phyloP scores from a whole-genome alignment of 108 stramenopile genomes.

The Thalassiosira profunda region DNA sequence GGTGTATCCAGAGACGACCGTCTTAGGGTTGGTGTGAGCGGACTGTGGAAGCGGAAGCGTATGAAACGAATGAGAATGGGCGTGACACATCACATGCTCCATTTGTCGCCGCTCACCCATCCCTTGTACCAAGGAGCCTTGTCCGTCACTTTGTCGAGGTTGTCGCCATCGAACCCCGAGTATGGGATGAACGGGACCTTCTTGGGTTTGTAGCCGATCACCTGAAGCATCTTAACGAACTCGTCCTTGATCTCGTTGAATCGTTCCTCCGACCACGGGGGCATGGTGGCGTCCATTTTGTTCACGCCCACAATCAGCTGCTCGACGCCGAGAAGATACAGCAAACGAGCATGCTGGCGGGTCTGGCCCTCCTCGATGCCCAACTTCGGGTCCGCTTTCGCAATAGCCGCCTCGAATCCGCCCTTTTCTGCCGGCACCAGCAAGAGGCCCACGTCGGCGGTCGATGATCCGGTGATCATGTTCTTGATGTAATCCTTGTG shows the following conservation, averaged over 20 bases:
- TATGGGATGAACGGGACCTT: conserved; percentile 85
- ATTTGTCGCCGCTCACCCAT: too few relatives aligned
- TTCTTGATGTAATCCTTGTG: conserved; percentile 93
- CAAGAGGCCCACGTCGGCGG: conserved; percentile 82
- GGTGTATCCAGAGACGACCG: conserved; percentile 61
- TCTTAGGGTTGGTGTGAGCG: conserved; percentile 76
- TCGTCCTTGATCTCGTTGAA: conserved; percentile 85
- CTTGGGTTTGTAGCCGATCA: conserved; percentile 87
- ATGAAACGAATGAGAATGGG: too few relatives aligned
- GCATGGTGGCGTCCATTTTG: conserved; percentile 82
- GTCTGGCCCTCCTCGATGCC: conserved; percentile 84
- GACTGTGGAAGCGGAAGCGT: too few relatives aligned
- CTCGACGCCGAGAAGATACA: conserved; percentile 81
- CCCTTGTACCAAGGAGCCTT: conserved; percentile 84
- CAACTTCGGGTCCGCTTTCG: conserved; percentile 83
- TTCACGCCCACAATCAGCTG: conserved; percentile 82
- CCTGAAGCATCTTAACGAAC: conserved; percentile 79
- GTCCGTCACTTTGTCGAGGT: conserved; percentile 72
- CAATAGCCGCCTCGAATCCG: conserved; percentile 89
- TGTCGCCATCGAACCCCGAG: conserved; percentile 82
- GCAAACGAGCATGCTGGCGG: conserved; percentile 80
- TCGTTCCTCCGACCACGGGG: conserved; percentile 72
- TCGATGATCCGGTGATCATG: conserved; percentile 85
- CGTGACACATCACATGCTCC: too few relatives aligned
- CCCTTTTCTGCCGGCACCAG: conserved; percentile 86